Percentiles rank a stretch among this genome's conserved stretches.
Conservation (phyloP, 176 grass and related monocot species). For the Dactylis glomerata region DNA sequence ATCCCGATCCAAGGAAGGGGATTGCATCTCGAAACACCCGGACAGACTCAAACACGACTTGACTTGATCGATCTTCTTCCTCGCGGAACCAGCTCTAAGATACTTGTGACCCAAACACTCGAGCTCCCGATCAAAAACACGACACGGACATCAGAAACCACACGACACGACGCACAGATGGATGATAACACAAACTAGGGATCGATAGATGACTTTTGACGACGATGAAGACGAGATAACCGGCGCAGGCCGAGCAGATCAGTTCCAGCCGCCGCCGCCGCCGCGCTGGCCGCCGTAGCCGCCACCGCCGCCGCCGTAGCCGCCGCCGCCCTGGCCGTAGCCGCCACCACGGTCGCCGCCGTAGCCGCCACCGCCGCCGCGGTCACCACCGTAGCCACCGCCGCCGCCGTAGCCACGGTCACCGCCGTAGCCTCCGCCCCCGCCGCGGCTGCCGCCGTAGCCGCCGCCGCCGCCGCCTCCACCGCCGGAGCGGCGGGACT, state of each 20-base stretch:
- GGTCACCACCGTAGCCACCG: neutral
- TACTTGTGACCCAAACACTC: neutral
- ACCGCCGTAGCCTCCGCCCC: neutral
- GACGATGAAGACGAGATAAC: neutral
- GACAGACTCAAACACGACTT: neutral
- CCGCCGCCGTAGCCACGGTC: too few relatives aligned
- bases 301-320: neutral
- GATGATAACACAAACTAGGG: neutral
- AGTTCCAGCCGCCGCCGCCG: constrained; percentile 28
- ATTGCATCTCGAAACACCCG: neutral
- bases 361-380: neutral
- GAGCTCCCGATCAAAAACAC: constrained; percentile 22
- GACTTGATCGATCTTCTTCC: neutral
- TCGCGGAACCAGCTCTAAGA: constrained; percentile 10
- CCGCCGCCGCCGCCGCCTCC: constrained; percentile 36
- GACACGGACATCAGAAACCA: neutral
- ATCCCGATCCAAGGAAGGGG: neutral
- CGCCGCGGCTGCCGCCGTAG: neutral
- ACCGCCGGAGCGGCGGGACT: constrained; percentile 52
- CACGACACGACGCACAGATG: neutral
- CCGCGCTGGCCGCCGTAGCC: neutral
- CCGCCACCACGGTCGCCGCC: neutral
- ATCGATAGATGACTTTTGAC: constrained; percentile 47
- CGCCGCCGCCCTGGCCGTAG: neutral
- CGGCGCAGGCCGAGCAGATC: neutral